Evolutionary conservation across 352 stramenopile genomes (phyloP).

Genomic region (Globisporangium spiculum): DNA sequence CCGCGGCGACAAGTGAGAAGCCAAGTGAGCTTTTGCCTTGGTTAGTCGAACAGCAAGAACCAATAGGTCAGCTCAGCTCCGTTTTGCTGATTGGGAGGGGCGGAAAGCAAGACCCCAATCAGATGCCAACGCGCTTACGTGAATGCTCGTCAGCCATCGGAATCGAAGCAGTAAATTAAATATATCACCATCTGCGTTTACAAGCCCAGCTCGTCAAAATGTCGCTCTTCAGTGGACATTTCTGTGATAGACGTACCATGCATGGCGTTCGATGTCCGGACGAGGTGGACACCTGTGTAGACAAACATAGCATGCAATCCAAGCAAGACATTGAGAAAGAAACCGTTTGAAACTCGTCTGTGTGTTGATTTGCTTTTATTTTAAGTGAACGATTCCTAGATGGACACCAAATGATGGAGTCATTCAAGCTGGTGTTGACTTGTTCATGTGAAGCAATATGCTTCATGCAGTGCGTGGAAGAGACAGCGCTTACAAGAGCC

Average conservation of each 20-base stretch:
- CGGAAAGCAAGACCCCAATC: neutral
- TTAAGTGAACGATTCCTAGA: neutral
- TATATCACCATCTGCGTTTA: neutral
- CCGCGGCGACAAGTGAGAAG: slow-evolving; percentile 8
- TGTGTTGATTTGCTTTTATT: neutral
- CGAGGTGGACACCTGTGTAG: neutral
- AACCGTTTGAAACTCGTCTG: neutral
- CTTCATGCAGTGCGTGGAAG: neutral
- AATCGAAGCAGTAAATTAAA: slow-evolving; percentile 8
- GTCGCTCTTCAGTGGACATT: neutral
- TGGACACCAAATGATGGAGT: neutral
- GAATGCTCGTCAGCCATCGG: neutral
- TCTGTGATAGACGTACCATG: neutral
- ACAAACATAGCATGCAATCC: neutral
- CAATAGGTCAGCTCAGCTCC: neutral
- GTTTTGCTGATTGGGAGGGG: neutral
- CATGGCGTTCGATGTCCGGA: neutral
- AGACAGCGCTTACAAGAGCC: slow-evolving; percentile 80
- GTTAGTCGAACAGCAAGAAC: neutral
- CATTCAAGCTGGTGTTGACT: neutral
- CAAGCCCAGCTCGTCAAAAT: neutral
- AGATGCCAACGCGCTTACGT: neutral
- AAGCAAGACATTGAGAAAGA: neutral
- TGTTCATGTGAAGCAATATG: neutral
- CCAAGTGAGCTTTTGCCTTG: neutral